These are phyloP conservation scores for Penicillium crustosum DNA, from an alignment of 2,329 filamentous ascomycete species.

Conservation along the genomic window DNA sequence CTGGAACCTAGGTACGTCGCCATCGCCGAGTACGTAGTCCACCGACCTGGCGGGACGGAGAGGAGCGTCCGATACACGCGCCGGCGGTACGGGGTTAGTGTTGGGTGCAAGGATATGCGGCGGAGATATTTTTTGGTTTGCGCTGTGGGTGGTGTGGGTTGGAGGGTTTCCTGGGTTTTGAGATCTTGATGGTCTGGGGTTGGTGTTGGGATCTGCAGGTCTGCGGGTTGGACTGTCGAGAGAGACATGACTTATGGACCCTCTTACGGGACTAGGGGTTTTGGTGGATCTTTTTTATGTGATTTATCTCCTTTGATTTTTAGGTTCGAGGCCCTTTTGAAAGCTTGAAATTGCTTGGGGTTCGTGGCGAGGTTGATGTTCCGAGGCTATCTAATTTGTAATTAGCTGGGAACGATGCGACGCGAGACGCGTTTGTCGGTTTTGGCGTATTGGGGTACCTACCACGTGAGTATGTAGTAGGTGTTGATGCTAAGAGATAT, in stretches of 20 bases:
- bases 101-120: conserved; percentile 45
- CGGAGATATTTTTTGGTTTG: conserved; percentile 34
- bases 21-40: conserved; percentile 76
- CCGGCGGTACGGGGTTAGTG: conserved; percentile 52
- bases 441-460: neutral
- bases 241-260: neutral
- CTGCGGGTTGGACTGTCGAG: neutral
- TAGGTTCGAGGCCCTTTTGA: neutral
- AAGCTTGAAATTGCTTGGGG: conserved; percentile 26
- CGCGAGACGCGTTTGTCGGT: conserved; percentile 15
- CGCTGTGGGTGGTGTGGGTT: neutral
- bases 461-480: neutral
- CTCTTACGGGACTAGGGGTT: neutral
- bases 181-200: neutral
- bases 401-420: conserved; percentile 4
- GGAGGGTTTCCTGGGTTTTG: neutral
- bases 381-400: neutral
- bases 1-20: conserved; percentile 68
- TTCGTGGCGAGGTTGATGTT: neutral
- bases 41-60: conserved; percentile 71
- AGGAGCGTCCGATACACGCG: conserved; percentile 69
- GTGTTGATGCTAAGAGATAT: neutral
- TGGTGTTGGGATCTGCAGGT: neutral
- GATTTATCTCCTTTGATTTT: neutral
- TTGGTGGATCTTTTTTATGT: neutral